Conservation (phyloP, 495 filamentous ascomycete species). For the Xylaria curta region DNA sequence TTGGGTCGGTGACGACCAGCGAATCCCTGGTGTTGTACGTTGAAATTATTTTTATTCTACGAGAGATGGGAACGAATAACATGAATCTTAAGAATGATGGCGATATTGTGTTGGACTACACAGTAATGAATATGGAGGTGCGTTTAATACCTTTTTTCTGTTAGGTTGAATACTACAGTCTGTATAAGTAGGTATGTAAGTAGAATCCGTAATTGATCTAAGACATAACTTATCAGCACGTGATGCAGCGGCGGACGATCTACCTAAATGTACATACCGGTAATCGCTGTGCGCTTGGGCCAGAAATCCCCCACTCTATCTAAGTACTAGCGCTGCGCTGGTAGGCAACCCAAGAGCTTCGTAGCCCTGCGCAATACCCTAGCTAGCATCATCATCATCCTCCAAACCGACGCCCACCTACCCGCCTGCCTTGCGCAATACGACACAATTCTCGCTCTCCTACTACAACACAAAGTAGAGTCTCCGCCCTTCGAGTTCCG, state of each 20-base stretch:
- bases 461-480: neutral
- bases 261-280: neutral
- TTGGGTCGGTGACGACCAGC: slow-evolving; percentile 57
- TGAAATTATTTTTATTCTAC: neutral
- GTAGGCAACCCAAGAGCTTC: slow-evolving; percentile 25
- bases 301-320: slow-evolving; percentile 3
- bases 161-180: neutral
- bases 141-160: neutral
- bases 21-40: slow-evolving; percentile 53
- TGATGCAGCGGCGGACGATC: neutral
- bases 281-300: slow-evolving; percentile 3
- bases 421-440: neutral
- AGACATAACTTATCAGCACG: slow-evolving; percentile 3
- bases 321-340: neutral
- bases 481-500: neutral
- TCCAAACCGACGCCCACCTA: neutral
- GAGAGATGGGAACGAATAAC: too few species aligned
- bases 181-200: too few species aligned
- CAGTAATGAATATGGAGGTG: neutral
- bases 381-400: slow-evolving; percentile 25
- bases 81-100: too few species aligned
- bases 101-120: too few species aligned
- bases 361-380: slow-evolving; percentile 21
- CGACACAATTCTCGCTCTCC: neutral
- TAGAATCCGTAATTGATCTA: too few species aligned